Evolutionary conservation across 2,329 filamentous ascomycete genomes (phyloP).

Genomic region (Xylaria sp.): DNA sequence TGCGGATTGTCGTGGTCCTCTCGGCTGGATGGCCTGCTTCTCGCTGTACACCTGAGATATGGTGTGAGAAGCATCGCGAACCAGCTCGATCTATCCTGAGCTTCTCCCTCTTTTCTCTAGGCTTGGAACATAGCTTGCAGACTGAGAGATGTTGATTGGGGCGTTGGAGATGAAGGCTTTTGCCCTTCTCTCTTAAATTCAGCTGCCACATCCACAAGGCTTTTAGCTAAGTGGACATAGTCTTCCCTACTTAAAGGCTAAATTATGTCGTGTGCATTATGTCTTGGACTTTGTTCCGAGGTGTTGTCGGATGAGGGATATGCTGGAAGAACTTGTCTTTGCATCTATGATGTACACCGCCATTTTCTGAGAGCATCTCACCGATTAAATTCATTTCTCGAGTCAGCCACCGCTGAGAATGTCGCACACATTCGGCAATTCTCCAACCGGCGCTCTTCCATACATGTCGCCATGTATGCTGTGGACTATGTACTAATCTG

Average conservation of each 20-base stretch:
- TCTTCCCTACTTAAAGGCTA: conserved; percentile 21
- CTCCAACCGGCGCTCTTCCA: conserved; percentile 82
- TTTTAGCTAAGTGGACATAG: conserved; percentile 24
- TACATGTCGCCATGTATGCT: conserved; percentile 66
- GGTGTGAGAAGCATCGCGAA: conserved; percentile 55
- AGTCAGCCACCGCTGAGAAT: conserved; percentile 92
- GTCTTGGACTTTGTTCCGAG: conserved; percentile 60
- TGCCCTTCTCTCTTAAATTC: conserved; percentile 77
- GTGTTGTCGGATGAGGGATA: conserved; percentile 81
- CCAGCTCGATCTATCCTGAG: conserved; percentile 83
- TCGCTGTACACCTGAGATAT: conserved; percentile 50
- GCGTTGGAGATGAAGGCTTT: conserved; percentile 82
- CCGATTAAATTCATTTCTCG: conserved; percentile 83
- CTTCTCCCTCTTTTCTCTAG: conserved; percentile 66
- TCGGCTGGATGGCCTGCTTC: conserved; percentile 70
- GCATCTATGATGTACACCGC: conserved; percentile 22
- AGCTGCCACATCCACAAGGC: conserved; percentile 68
- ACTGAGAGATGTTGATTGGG: conserved; percentile 71
- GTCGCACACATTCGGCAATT: conserved; percentile 90
- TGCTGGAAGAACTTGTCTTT: conserved; percentile 30
- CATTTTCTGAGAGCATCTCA: conserved; percentile 61
- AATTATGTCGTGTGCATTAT: conserved; percentile 58
- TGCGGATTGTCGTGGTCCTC: conserved; percentile 85
- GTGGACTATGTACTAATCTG: conserved; percentile 84
- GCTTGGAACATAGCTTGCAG: conserved; percentile 59